Conservation (phyloP, 768 basidiomycete species). For the Nidularia pulvinata region DNA sequence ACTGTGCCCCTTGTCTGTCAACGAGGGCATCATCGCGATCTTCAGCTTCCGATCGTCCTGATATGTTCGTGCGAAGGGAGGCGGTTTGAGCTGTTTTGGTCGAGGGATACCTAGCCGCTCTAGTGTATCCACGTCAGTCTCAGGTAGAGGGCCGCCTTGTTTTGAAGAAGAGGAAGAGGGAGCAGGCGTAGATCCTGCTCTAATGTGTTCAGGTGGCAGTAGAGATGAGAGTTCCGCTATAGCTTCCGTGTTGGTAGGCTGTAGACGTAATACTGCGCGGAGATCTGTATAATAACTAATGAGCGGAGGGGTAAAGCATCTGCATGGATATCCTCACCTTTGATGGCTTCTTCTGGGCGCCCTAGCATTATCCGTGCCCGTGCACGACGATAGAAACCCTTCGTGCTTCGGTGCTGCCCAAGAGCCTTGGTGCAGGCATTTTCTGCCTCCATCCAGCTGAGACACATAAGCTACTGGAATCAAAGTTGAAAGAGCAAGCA, state of each 20-base stretch:
- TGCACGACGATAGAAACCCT: constrained; percentile 71
- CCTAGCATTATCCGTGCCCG: constrained; percentile 65
- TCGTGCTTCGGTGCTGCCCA: constrained; percentile 63
- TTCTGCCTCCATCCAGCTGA: constrained; percentile 74
- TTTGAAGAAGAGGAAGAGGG: constrained; percentile 19
- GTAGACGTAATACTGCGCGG: constrained; percentile 56
- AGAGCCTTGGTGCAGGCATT: constrained; percentile 67
- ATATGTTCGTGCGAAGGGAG: constrained; percentile 51
- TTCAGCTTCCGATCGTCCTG: constrained; percentile 56
- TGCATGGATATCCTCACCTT: constrained; percentile 34
- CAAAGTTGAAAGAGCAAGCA: constrained; percentile 2
- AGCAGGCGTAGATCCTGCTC: constrained; percentile 7
- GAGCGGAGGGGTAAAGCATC: too few species aligned
- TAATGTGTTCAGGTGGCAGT: constrained; percentile 19
- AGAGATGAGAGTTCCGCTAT: constrained; percentile 51
- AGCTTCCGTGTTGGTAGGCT: constrained; percentile 67
- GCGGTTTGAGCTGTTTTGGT: constrained; percentile 39
- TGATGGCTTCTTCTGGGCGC: constrained; percentile 54
- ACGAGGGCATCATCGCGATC: constrained; percentile 39
- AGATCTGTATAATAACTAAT: constrained; percentile 40
- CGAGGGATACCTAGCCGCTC: constrained; percentile 34
- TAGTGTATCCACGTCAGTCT: constrained; percentile 14
- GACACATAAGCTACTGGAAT: constrained; percentile 2
- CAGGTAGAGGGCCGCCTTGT: constrained; percentile 7
- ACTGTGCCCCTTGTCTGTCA: constrained; percentile 12